Evolutionary conservation across 108 stramenopile genomes (phyloP).

Genomic region (Seminavis robusta): DNA sequence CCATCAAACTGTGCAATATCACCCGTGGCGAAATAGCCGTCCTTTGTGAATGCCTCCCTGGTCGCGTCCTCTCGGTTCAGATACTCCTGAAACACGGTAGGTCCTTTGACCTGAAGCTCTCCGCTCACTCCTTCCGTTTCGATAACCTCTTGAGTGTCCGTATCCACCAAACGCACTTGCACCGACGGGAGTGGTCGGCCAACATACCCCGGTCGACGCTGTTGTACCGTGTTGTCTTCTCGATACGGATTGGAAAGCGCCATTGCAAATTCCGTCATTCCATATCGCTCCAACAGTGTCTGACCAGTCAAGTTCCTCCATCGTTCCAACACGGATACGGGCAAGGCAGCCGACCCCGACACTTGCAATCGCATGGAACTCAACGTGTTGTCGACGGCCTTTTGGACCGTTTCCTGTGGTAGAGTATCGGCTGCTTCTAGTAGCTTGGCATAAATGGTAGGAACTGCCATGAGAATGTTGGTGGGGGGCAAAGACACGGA

Average conservation of each 20-base stretch:
- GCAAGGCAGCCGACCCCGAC: slow-evolving; percentile 44
- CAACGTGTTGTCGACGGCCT: slow-evolving; percentile 26
- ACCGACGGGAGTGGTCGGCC: slow-evolving; percentile 46
- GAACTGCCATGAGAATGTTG: slow-evolving; percentile 19
- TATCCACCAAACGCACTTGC: slow-evolving; percentile 37
- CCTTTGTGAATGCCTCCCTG: slow-evolving; percentile 29
- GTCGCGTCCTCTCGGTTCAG: slow-evolving; percentile 43
- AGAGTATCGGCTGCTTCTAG: slow-evolving; percentile 13
- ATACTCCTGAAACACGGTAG: slow-evolving; percentile 37
- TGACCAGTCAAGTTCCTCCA: slow-evolving; percentile 46
- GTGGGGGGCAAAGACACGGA: too few species aligned
- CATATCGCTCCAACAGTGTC: slow-evolving; percentile 50
- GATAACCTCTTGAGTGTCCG: slow-evolving; percentile 12
- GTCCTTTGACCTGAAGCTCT: slow-evolving; percentile 38
- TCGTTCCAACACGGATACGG: slow-evolving; percentile 22
- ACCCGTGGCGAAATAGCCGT: slow-evolving; percentile 45
- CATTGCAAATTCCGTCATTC: slow-evolving; percentile 64
- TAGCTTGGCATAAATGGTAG: too few species aligned
- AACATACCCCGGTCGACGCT: slow-evolving; percentile 38
- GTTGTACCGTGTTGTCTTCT: slow-evolving; percentile 11
- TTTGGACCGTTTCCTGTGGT: slow-evolving; percentile 8
- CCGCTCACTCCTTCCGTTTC: slow-evolving; percentile 16
- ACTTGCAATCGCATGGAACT: slow-evolving; percentile 37
- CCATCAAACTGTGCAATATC: slow-evolving; percentile 37
- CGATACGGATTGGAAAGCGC: slow-evolving; percentile 44